Evolutionary conservation across 2,329 filamentous ascomycete genomes (phyloP), one percentile per base, ranked within the genome.

Genomic region (Parasarocladium wereldwijsianum): DNA sequence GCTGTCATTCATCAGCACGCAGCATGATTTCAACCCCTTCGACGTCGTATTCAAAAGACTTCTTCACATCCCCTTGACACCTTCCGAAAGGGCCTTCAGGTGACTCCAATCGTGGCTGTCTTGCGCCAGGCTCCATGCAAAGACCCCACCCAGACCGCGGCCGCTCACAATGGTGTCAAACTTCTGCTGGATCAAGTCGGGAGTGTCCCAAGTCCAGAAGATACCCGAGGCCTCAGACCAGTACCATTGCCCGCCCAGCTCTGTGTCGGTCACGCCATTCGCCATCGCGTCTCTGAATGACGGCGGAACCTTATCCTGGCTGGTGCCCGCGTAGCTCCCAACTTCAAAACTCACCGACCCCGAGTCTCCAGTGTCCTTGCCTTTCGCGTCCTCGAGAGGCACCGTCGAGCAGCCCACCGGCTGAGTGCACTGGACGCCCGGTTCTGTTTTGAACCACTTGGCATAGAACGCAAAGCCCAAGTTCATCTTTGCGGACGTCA

Each of bases 391-490:
- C 49, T 82, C 76, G 34, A 78, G 60, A 4, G 57, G 45, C 9
- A 63, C 60, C 0, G 72, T 70, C 4, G 62, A 58, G 45, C 76
- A 81, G 15, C 70, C 72, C 6, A 75, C 47, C 0, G 71, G 61
- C 1, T 47, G 36, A 3, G 43, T 41, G 41, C 67, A 73, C 11
- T 58, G 49, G 14, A 41, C 45, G 0, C 57, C 46, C 5, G 63
- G 54, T 29, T 64, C 55, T 2, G 65, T 70, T 29, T 53, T 59
- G 52, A 78, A 80, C 52, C 64, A 81, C 44, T 80, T 81, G 26
- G 67, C 65, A 46, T 81, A 81, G 44, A 75, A 79, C 3, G 72
- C 70, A 32, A 82, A 66, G 0, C 76, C 76, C 3, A 80, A 57
- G 37, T 76, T 76, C 26, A 78, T 57, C 46, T 70, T 72, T 24